phyloP scores from a whole-genome alignment of 1,284 basidiomycete species.

The Mycena citricolor region DNA sequence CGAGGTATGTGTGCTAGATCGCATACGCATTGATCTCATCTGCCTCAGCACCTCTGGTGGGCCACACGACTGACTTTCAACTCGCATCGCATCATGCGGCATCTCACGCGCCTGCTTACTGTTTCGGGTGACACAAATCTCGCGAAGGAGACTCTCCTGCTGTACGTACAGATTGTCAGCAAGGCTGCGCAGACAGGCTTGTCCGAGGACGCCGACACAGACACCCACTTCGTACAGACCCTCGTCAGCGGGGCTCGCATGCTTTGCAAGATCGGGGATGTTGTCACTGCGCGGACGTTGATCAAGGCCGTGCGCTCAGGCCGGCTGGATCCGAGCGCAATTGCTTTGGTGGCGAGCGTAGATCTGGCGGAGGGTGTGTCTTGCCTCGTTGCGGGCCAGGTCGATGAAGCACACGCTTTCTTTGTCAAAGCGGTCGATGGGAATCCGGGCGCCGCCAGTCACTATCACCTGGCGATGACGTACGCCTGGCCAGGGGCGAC shows the following conservation, averaged over 20 bases:
- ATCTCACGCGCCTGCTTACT: constrained; percentile 74
- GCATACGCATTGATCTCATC: constrained; percentile 13
- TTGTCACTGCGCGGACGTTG: constrained; percentile 57
- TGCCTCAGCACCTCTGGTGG: constrained; percentile 81
- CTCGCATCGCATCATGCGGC: constrained; percentile 78
- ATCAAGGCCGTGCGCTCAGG: constrained; percentile 54
- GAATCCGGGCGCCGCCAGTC: constrained; percentile 59
- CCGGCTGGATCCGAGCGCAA: constrained; percentile 50
- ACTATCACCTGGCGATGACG: constrained; percentile 81
- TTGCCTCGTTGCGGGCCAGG: constrained; percentile 58
- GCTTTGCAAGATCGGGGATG: constrained; percentile 63
- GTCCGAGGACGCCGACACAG: constrained; percentile 50
- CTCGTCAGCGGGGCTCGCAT: constrained; percentile 75
- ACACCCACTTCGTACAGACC: constrained; percentile 66
- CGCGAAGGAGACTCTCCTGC: constrained; percentile 72
- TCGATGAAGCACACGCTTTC: constrained; percentile 59
- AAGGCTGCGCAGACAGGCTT: constrained; percentile 69
- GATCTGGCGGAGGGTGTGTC: constrained; percentile 70
- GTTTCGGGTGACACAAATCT: constrained; percentile 64
- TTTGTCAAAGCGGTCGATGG: constrained; percentile 56
- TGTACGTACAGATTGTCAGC: constrained; percentile 84
- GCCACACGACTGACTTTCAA: constrained; percentile 90
- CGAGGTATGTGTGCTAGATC: constrained; percentile 50
- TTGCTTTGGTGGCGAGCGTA: constrained; percentile 52
- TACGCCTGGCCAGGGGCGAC: constrained; percentile 61